Evolutionary conservation across 768 basidiomycete species (phyloP), one percentile per base, ranked within the genome.

Genomic region (Fomitopsis serialis): DNA sequence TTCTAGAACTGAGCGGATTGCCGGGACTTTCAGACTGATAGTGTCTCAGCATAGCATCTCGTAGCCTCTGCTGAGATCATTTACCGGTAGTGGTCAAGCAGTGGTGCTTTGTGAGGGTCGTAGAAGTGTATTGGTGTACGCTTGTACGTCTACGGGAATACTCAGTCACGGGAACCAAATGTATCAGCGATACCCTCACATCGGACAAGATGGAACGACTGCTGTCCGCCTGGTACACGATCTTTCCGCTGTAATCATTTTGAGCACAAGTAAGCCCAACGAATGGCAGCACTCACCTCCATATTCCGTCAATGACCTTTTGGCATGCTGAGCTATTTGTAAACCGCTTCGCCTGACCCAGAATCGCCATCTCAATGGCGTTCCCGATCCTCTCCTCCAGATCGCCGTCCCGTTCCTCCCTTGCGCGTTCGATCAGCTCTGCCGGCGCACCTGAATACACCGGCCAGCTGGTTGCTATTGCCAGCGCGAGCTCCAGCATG

Each of bases 71-170:
- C 32, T 34, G 42, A 37, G 34, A 25, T 37, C 15, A 65, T 77
- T 29, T 51, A 91, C 90, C 95, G 84, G 64, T 97, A 98, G 69
- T 98, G 94, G 64, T 98, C 93, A 7, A 98, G 79, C n/a, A 97
- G 68, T 17, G 94, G 92, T 0, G 94, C 94, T 66, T 85, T 91
- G 63, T 93, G 87, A 2, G 94, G 94, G 65, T 98, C 92, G 67
- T 98, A 97, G 61, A 96, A 88, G 66, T 94, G 91, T 32, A 97
- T 80, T 11, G 95, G 92, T 23, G 81, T 90, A 45, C 86, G 80
- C 73, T 97, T 97, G 70, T 98, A 98, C 24, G 90, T 94, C 93
- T 95, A 57, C n/a, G n/a, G 19, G 42, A 52, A 8, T 35, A 50
- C 24, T 45, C 10, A 17, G 34, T 44, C 24, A 17, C 45, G 19